Evolutionary conservation across 2,329 filamentous ascomycete species (phyloP), one percentile per base, ranked within the genome.

Genomic region (Blastomyces percursus): DNA sequence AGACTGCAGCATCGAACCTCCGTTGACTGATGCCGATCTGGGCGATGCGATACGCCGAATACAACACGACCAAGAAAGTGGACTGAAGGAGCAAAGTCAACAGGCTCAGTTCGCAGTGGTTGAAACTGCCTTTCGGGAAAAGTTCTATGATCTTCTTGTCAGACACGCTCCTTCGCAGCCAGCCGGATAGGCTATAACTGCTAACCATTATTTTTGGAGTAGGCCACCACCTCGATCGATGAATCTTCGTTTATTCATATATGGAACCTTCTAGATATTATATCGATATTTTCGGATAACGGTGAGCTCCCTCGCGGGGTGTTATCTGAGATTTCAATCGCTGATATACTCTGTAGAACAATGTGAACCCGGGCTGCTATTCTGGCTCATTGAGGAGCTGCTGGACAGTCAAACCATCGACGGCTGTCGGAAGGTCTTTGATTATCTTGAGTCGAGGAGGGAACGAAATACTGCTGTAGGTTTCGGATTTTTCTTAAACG

Each of bases 341-440:
- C 59, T 64, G 24, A 63, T 8, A 42, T 16, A 27, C n/a, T 42
- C 30, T 6, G 30, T 61, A 68, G 62, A 68, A 51, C 48, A 62
- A 52, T 86, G 84, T 68, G 91, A 96, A 66, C 85, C 90, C 0
- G 89, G 88, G 21, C 80, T 99, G 9, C 82, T 94, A 8, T 91
- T 96, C 70, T 92, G 90, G 83, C 84, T 99, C 19, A 86, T 96
- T 24, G 94, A 99, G 73, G 94, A 97, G 75, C 83, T 99, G 1
- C 82, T 99, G 32, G 95, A 99, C 74, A 96, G 91, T 71, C 93
- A 99, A 74, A 96, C 92, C 0, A 96, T 96, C 51, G 84, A 91
- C 30, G 92, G 90, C 40, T 99, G 94, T 72, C 87, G 91, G 64
- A 89, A 85, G 65, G 88, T 97, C 16, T 97, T 99, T 72, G 91